Evolutionary conservation across 495 filamentous ascomycete species (phyloP), one percentile per base, ranked within the genome.

Genomic region (Durotheca rogersii): DNA sequence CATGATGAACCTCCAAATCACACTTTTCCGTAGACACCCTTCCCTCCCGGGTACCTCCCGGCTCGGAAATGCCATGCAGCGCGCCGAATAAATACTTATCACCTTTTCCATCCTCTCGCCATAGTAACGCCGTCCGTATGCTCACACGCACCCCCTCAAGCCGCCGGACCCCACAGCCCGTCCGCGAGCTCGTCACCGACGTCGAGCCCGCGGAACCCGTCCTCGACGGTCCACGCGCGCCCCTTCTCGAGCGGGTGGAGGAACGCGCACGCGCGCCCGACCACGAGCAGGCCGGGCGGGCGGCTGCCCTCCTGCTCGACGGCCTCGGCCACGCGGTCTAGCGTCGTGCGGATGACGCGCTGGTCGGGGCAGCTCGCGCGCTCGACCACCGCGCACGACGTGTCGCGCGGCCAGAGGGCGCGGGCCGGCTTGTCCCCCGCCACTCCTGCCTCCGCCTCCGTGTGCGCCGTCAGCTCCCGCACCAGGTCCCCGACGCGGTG

Each of bases 361-460:
- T 97, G 94, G 65, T 98, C 93, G 0, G 89, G 84, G 66, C 93
- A 98, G 32, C 86, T 91, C 0, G 93, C 93, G n/a, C 93, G 76
- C 67, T 98, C 93, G 31, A 98, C 75, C 6, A 98, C 91, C 0
- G 91, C 91, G 62, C 92, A 96, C 0, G 91, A 90, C 2, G 88
- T 90, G 14, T 74, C 63, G 33, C 69, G 68, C 3, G 75, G 76
- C 76, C 74, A 81, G 1, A 71, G 43, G 18, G 19, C 48, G 48
- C 75, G 62, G 16, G 27, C 53, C 31, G 35, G 29, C 38, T 31
- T 21, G 30, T 20, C 14, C 20, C 43, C 29, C 40, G 49, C 27
- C 61, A 65, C 32, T 69, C 71, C 58, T 19, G 37, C 18, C 20
- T 72, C 70, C 30, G 64, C 62, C 2, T 59, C 64, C 12, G 65